These are phyloP conservation scores for Backusella sp. DNA, from an alignment of 192 early-diverging fungal species.

Conservation along the genomic window DNA sequence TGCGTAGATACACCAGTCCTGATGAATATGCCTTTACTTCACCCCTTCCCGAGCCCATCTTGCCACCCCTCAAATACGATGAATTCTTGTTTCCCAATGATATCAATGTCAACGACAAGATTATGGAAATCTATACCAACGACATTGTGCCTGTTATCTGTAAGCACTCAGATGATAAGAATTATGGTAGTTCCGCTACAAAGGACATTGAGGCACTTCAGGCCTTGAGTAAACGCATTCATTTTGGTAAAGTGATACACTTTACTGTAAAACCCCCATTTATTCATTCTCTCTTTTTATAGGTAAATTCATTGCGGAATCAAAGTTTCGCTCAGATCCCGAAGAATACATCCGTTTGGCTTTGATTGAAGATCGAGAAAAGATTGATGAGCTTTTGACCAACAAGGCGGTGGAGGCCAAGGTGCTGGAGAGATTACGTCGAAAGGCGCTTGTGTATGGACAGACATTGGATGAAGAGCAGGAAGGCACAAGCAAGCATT, in stretches of 20 bases:
- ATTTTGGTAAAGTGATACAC: constrained; percentile 80
- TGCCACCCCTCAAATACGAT: constrained; percentile 83
- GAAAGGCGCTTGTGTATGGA: constrained; percentile 93
- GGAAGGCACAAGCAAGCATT: constrained; percentile 21
- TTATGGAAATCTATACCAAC: constrained; percentile 80
- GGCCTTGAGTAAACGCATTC: constrained; percentile 88
- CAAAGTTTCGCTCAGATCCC: constrained; percentile 86
- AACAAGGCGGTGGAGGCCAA: constrained; percentile 83
- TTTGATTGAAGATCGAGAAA: constrained; percentile 64
- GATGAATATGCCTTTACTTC: constrained; percentile 95
- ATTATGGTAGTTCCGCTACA: constrained; percentile 94
- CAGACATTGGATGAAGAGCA: constrained; percentile 57
- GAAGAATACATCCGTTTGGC: constrained; percentile 36
- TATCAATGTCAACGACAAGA: constrained; percentile 86
- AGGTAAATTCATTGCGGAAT: constrained; percentile 97
- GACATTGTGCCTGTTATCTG: constrained; percentile 83
- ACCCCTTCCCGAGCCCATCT: constrained; percentile 79
- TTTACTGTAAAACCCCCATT: no score
- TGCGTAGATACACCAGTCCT: constrained; percentile 81
- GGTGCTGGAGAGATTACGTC: constrained; percentile 76
- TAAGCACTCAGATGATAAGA: constrained; percentile 71
- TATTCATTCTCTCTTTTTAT: not conserved
- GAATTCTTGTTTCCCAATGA: constrained; percentile 67
- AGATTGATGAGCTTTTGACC: constrained; percentile 84
- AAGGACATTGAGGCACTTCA: constrained; percentile 93